These are phyloP conservation scores for Camellia granthamiana DNA, from an alignment of 148 eudicot species.

Conservation along the genomic window DNA sequence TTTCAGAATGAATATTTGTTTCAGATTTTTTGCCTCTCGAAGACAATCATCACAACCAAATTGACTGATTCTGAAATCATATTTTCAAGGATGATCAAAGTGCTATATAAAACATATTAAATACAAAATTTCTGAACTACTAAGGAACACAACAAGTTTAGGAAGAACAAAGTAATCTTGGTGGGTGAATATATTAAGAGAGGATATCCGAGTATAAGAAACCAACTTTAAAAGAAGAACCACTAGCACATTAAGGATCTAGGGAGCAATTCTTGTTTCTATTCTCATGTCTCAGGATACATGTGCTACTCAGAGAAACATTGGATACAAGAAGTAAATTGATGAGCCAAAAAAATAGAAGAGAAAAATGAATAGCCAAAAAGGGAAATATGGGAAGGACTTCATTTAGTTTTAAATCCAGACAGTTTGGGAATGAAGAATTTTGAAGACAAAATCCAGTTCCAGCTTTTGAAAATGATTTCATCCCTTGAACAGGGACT, in stretches of 20 bases:
- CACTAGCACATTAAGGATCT: background rate
- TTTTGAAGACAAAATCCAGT: background rate
- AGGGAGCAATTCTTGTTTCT: background rate
- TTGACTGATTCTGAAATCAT: conserved; percentile 10
- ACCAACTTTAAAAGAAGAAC: background rate
- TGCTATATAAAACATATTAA: background rate
- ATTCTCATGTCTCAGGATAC: background rate
- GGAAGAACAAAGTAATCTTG: background rate
- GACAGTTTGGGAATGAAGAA: background rate
- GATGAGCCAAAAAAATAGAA: background rate
- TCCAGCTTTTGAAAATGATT: background rate
- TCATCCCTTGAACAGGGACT: background rate
- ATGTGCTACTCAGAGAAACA: background rate
- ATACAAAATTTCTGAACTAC: background rate
- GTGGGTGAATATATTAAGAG: background rate
- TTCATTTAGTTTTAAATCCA: conserved; percentile 6
- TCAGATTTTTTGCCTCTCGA: conserved; percentile 25
- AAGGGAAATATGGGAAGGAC: background rate
- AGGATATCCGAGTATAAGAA: background rate
- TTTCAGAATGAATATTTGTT: conserved; percentile 10
- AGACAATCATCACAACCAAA: conserved; percentile 16
- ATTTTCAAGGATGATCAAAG: background rate
- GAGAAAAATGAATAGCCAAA: background rate
- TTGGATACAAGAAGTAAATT: background rate
- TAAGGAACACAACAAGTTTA: background rate